Conservation (phyloP, 1,284 basidiomycete genomes). For the Vanrija humicola region DNA sequence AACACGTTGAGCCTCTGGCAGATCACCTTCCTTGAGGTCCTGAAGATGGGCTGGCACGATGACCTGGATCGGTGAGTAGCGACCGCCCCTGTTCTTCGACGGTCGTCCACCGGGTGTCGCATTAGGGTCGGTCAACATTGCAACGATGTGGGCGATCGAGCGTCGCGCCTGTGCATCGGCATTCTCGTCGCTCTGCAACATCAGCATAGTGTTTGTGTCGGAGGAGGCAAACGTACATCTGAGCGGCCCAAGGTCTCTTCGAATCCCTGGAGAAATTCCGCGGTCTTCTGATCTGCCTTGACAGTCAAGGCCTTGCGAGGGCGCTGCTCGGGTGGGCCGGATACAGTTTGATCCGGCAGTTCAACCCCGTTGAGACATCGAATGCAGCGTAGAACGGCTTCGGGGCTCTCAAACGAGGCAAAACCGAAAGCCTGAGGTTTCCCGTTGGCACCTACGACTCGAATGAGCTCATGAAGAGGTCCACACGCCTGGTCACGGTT, state of each 20-base stretch:
- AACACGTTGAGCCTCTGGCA: slow-evolving; percentile 91
- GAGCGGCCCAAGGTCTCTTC: slow-evolving; percentile 70
- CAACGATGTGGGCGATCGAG: slow-evolving; percentile 45
- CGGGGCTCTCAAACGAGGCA: slow-evolving; percentile 84
- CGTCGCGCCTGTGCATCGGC: slow-evolving; percentile 42
- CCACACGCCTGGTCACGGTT: slow-evolving; percentile 68
- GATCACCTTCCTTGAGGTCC: slow-evolving; percentile 88
- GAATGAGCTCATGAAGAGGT: slow-evolving; percentile 77
- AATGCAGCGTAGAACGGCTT: slow-evolving; percentile 77
- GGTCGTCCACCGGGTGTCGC: slow-evolving; percentile 56
- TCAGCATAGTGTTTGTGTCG: neutral
- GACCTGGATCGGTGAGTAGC: slow-evolving; percentile 37
- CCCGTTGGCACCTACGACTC: slow-evolving; percentile 79
- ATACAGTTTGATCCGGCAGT: slow-evolving; percentile 69
- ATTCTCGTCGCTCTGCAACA: slow-evolving; percentile 43
- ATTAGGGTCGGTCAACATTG: slow-evolving; percentile 41
- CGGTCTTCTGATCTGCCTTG: slow-evolving; percentile 91
- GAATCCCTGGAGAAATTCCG: slow-evolving; percentile 77
- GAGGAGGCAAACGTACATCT: slow-evolving; percentile 57
- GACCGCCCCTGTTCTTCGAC: slow-evolving; percentile 52
- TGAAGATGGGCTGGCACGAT: slow-evolving; percentile 90
- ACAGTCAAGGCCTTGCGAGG: slow-evolving; percentile 82
- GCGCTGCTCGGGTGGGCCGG: slow-evolving; percentile 58
- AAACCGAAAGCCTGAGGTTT: slow-evolving; percentile 95
- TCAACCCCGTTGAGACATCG: slow-evolving; percentile 76